A percentile compares a stretch with the other conserved stretches of the same genome.
These are phyloP conservation scores for Lagenidium sp. DNA, from an alignment of 352 stramenopile species.

Conservation along the genomic window DNA sequence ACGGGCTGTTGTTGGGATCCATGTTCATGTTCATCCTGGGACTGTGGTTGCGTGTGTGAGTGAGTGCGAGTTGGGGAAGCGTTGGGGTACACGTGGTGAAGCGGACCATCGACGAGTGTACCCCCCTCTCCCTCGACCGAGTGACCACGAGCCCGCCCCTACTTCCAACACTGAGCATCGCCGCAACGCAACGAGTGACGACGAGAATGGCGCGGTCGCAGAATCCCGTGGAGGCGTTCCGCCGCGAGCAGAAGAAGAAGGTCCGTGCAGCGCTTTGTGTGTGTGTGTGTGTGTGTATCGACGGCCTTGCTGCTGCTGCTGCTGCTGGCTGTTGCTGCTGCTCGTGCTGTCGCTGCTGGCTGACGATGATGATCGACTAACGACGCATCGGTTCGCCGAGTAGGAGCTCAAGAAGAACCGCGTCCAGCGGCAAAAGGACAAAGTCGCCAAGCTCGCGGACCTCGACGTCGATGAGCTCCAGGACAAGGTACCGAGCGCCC, in stretches of 20 bases:
- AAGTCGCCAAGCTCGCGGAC: constrained; percentile 44
- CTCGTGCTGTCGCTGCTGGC: too few species aligned
- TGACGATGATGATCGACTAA: too few species aligned
- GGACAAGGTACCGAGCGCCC: too few species aligned
- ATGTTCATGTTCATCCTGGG: constrained; percentile 73
- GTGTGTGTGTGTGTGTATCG: background rate
- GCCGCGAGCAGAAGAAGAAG: constrained; percentile 79
- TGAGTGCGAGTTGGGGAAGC: too few species aligned
- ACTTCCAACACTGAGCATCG: background rate
- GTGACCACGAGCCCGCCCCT: background rate
- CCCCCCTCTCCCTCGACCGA: too few species aligned
- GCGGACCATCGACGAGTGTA: too few species aligned
- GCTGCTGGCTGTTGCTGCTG: background rate
- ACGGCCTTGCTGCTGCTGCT: background rate
- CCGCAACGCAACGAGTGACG: background rate
- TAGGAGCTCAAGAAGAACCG: constrained; percentile 74
- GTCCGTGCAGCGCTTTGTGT: too few species aligned
- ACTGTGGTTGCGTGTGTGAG: too few species aligned
- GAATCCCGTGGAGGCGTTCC: constrained; percentile 69
- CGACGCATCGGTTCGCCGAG: too few species aligned
- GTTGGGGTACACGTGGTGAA: too few species aligned
- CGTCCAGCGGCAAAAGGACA: constrained; percentile 43
- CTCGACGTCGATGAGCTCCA: constrained; percentile 49
- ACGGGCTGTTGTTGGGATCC: constrained; percentile 59
- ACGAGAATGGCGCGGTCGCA: constrained; percentile 39